Evolutionary conservation across 2,329 filamentous ascomycete genomes (phyloP).

Genomic region (Colletotrichum limetticola): DNA sequence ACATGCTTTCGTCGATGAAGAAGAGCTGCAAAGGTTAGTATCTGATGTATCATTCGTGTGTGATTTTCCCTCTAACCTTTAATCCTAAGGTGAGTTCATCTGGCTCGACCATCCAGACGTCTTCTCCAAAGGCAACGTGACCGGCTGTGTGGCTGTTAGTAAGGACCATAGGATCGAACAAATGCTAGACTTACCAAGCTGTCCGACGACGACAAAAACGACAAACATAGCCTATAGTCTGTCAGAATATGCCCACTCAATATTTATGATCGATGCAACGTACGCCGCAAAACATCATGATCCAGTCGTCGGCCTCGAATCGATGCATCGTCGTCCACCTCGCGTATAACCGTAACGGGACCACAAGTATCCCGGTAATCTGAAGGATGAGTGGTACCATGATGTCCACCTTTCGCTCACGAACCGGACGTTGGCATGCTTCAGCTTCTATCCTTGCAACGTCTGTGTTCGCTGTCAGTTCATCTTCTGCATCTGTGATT

Average conservation of each 20-base stretch:
- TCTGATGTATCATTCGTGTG: not conserved
- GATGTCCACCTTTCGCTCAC: conserved; percentile 46
- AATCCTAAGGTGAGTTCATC: conserved; percentile 43
- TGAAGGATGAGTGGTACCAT: conserved; percentile 49
- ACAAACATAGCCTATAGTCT: conserved; percentile 42
- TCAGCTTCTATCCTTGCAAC: conserved; percentile 45
- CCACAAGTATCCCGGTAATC: conserved; percentile 45
- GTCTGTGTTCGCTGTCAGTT: conserved; percentile 39
- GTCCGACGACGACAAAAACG: conserved; percentile 45
- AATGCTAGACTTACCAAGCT: conserved; percentile 41
- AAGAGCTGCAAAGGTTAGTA: conserved; percentile 38
- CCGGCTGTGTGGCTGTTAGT: conserved; percentile 38
- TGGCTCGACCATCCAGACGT: conserved; percentile 48
- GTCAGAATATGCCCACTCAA: not conserved
- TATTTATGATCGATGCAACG: conserved; percentile 5
- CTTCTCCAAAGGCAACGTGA: conserved; percentile 46
- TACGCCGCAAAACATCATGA: conserved; percentile 49
- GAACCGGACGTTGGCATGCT: conserved; percentile 44
- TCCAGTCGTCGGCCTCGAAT: conserved; percentile 51
- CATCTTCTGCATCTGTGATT: not conserved
- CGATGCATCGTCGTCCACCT: conserved; percentile 45
- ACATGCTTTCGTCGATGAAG: conserved; percentile 45
- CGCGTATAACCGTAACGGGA: conserved; percentile 50
- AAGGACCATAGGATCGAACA: not conserved
- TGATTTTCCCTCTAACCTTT: conserved; percentile 36